Evolutionary conservation across 2,329 filamentous ascomycete genomes (phyloP).

Genomic region (Pseudogymnoascus destructans): DNA sequence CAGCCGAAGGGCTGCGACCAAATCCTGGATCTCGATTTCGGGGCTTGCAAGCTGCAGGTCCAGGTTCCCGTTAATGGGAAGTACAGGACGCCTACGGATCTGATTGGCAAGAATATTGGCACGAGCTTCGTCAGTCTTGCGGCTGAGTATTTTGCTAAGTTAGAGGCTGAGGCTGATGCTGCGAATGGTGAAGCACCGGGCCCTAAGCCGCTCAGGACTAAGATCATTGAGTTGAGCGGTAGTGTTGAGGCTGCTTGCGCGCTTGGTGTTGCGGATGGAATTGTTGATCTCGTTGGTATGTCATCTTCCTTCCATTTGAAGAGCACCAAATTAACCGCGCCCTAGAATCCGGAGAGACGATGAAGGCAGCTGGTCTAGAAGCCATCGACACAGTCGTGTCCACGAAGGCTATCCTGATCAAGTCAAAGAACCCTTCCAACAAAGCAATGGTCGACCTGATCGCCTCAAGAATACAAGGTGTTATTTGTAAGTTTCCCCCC

Average conservation of each 20-base stretch:
- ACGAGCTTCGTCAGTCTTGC: constrained; percentile 88
- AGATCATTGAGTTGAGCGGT: constrained; percentile 86
- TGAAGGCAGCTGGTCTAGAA: constrained; percentile 88
- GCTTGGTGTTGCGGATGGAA: constrained; percentile 87
- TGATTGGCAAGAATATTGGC: constrained; percentile 85
- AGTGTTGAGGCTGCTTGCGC: constrained; percentile 97
- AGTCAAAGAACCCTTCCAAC: constrained; percentile 73
- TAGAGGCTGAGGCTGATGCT: constrained; percentile 46
- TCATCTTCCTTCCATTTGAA: constrained; percentile 18
- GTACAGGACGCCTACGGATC: constrained; percentile 55
- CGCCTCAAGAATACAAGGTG: constrained; percentile 73
- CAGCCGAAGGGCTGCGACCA: constrained; percentile 52
- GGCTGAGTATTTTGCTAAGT: constrained; percentile 65
- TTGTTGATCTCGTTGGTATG: constrained; percentile 91
- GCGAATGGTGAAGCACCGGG: constrained; percentile 27
- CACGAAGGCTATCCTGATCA: constrained; percentile 80
- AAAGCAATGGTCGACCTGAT: constrained; percentile 72
- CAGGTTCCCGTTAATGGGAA: constrained; percentile 81
- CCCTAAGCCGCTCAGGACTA: constrained; percentile 56
- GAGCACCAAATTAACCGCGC: constrained; percentile 15
- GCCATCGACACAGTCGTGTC: constrained; percentile 89
- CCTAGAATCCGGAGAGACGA: constrained; percentile 90
- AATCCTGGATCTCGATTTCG: constrained; percentile 82
- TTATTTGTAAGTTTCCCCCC: constrained; percentile 52
- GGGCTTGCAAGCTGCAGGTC: constrained; percentile 85